Evolutionary conservation across 805 yeast genomes (phyloP).

Genomic region (Candida verbasci): DNA sequence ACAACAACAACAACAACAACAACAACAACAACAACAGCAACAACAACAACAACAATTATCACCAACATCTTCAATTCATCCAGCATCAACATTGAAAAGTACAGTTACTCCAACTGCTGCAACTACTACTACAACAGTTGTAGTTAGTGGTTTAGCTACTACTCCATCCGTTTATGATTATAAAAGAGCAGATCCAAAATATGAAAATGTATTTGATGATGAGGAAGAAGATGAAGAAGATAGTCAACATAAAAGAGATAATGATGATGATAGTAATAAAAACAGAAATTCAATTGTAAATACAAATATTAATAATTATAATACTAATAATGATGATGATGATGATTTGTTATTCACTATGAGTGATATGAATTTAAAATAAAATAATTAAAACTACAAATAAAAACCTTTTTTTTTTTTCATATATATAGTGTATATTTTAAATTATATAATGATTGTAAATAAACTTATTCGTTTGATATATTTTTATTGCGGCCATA

Average conservation of each 20-base stretch:
- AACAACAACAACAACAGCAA: no score
- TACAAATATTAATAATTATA: not conserved
- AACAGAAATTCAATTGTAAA: not conserved
- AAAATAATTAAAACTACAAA: no score
- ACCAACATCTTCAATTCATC: no score
- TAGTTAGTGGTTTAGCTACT: conserved; percentile 29
- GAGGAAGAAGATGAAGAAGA: conserved; percentile 36
- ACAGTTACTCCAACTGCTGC: no score
- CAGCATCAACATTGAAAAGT: conserved; percentile 3
- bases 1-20: no score
- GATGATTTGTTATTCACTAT: conserved; percentile 65
- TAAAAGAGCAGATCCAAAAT: conserved; percentile 20
- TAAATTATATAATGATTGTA: no score
- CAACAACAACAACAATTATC: no score
- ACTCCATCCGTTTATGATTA: conserved; percentile 26
- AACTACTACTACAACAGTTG: conserved; percentile 10
- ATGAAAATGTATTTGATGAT: conserved; percentile 41
- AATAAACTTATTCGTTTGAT: no score
- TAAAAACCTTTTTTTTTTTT: no score
- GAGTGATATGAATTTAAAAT: conserved; percentile 64
- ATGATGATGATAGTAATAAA: not conserved
- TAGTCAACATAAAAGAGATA: not conserved
- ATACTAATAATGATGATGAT: conserved; percentile 32
- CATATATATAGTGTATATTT: no score
- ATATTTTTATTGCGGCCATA: no score